Percentiles rank a stretch among this genome's conserved stretches.
Conservation (phyloP, 352 stramenopile genomes). For the Blastocystis hominis region DNA sequence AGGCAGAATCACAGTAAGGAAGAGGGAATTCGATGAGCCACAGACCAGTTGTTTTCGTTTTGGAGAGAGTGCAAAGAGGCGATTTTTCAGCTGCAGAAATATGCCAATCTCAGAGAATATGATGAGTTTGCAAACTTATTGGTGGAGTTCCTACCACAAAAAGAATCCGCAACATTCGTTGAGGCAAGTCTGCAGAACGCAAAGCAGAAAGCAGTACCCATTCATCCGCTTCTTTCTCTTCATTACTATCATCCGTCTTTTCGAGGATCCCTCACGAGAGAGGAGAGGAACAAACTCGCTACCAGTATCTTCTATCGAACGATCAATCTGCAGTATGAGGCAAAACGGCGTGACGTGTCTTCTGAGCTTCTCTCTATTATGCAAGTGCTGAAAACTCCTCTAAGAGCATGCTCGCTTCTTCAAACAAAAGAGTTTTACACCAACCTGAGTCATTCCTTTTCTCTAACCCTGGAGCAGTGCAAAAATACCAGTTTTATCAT, state of each 20-base stretch:
- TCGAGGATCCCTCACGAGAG: neutral
- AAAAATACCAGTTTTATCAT: neutral
- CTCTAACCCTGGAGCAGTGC: neutral
- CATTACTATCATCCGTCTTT: neutral
- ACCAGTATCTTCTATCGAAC: neutral
- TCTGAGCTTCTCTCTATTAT: neutral
- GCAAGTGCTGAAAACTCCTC: neutral
- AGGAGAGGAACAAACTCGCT: neutral
- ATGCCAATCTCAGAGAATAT: neutral
- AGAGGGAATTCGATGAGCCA: neutral
- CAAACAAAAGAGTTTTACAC: neutral
- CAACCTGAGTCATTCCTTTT: neutral
- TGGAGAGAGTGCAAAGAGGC: neutral
- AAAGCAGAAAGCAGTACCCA: too few species aligned
- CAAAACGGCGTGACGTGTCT: neutral
- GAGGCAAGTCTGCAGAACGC: neutral
- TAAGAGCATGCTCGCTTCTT: neutral
- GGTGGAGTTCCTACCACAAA: neutral
- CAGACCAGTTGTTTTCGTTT: neutral
- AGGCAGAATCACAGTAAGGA: neutral
- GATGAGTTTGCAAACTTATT: neutral
- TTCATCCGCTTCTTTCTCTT: neutral
- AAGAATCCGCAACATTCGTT: neutral
- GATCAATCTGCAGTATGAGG: neutral
- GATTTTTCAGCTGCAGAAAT: neutral